Evolutionary conservation across 495 filamentous ascomycete genomes (phyloP).

Genomic region (Pyrenula massariospora): DNA sequence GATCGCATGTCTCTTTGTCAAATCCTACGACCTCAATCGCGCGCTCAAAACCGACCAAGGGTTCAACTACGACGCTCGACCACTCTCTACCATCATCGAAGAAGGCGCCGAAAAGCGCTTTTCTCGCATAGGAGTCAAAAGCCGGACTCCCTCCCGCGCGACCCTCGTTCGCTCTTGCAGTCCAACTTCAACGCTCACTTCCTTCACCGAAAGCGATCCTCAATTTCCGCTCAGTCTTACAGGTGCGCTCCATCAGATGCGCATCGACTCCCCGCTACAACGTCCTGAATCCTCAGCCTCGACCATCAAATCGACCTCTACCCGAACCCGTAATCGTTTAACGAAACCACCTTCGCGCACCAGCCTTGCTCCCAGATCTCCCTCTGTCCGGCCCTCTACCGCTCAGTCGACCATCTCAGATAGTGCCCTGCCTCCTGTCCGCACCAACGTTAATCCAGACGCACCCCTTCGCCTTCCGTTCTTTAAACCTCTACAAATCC

Average conservation of each 20-base stretch:
- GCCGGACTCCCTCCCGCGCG: not conserved
- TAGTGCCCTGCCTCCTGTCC: too few relatives aligned
- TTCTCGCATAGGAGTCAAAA: not conserved
- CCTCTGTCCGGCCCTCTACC: not conserved
- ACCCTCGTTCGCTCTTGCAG: not conserved
- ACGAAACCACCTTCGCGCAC: not conserved
- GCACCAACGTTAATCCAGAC: too few relatives aligned
- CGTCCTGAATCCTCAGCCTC: not conserved
- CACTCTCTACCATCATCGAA: not conserved
- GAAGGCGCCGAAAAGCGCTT: not conserved
- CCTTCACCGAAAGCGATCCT: not conserved
- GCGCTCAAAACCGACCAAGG: conserved; percentile 35
- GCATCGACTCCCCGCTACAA: not conserved
- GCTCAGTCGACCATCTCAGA: too few relatives aligned
- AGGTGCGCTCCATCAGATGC: not conserved
- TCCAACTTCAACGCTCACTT: not conserved
- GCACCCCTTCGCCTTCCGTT: not conserved
- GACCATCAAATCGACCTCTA: not conserved
- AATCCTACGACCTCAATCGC: conserved; percentile 42
- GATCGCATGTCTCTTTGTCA: conserved; percentile 33
- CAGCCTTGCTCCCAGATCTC: not conserved
- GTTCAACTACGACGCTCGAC: conserved; percentile 12
- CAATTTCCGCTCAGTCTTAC: not conserved
- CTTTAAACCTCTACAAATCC: not conserved
- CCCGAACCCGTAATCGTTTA: not conserved